Base-by-base conservation (phyloP, 2,329 filamentous ascomycete species). In the Pseudocercospora crystallina region DNA sequence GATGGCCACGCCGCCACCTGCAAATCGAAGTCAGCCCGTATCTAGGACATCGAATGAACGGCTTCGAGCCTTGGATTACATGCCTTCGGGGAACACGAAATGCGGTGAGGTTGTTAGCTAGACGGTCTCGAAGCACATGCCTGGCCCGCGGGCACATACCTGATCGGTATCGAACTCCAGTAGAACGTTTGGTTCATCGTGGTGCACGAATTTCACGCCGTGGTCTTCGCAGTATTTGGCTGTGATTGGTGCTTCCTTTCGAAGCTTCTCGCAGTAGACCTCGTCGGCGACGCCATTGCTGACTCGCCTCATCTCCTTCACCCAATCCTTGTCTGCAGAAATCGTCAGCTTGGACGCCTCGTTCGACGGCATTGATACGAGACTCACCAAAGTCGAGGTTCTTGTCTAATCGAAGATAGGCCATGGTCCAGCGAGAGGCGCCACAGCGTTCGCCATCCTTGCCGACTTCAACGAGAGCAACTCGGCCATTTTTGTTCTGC, bases 391-490 rank as follows among this genome's bases (percentile, higher is more conserved):
- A 70, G 43, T 62, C 54, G 13, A 69, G 57, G 47, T 73, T 61
- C 51, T 68, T 67, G 60, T 72, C 69, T 5, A 74, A 55, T n/a
- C 69, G 61, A 7, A 74, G 62, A 51, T 72, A 73, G 5, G 71
- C 69, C 68, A 71, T 72, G 3, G 70, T 73, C 71, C 70, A 73
- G 43, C 69, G 63, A 8, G 65, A 70, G 32, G 71, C 70, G 35
- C 70, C 71, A 49, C 69, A 72, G 49, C 70, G 66, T 55, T 73
- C 71, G 26, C 66, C 69, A 14, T 69, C 61, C 47, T 67, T 69
- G 31, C 71, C 70, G 5, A 67, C 69, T 56, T 73, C 71, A 32
- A 73, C 63, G 20, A 73, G 56, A 7, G 71, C 70, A 5, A 73
- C 70, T n/a, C 62, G 67, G 10, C 67, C 67, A 36, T 53, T 55